Evolutionary conservation across 2,329 filamentous ascomycete genomes (phyloP).

Genomic region (Fusarium burgessii): DNA sequence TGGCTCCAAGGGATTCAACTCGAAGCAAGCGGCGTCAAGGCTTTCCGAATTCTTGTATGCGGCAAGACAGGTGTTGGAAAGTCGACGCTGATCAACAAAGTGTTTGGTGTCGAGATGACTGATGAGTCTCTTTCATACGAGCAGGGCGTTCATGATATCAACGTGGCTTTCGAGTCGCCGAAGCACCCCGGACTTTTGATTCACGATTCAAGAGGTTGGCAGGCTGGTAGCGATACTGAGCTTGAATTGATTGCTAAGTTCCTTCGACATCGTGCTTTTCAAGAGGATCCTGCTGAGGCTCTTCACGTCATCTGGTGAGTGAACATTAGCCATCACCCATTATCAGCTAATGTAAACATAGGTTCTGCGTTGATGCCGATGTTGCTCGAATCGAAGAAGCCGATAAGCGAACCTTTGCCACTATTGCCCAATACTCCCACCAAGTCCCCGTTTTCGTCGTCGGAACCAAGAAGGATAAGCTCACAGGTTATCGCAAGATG

Average conservation of each 20-base stretch:
- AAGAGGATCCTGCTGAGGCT: conserved; percentile 42
- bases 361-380: conserved; percentile 45
- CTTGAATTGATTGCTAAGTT: conserved; percentile 46
- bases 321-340: no score
- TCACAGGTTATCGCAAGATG: conserved; percentile 38
- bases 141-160: conserved; percentile 45
- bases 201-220: conserved; percentile 45
- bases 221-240: conserved; percentile 42
- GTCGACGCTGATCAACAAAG: conserved; percentile 46
- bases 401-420: conserved; percentile 45
- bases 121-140: conserved; percentile 41
- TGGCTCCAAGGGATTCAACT: conserved; percentile 43
- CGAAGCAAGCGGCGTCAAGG: conserved; percentile 43
- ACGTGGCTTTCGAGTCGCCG: conserved; percentile 43
- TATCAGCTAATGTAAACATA: not conserved
- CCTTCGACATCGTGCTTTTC: conserved; percentile 42
- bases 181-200: conserved; percentile 43
- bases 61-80: conserved; percentile 45
- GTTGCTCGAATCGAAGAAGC: conserved; percentile 45
- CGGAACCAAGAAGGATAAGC: conserved; percentile 46
- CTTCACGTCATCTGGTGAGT: conserved; percentile 42
- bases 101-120: conserved; percentile 45
- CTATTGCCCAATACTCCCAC: conserved; percentile 44
- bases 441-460: conserved; percentile 45
- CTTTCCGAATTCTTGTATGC: conserved; percentile 43